Conservation (phyloP, 345 rosid genomes). For the Eucalyptus cloeziana region DNA sequence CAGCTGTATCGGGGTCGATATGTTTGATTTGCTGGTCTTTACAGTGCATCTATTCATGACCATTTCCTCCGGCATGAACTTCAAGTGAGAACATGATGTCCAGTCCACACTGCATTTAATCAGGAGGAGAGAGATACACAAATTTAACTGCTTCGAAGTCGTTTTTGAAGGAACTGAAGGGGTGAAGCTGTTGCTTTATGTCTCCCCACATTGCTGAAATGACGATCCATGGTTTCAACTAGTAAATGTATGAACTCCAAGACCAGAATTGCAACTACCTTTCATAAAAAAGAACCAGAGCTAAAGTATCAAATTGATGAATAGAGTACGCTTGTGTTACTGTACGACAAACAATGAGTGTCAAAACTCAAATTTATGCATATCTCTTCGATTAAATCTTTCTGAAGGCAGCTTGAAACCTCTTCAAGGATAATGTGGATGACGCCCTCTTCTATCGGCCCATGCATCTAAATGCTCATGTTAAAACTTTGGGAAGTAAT, state of each 20-base stretch:
- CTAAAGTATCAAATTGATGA: no score
- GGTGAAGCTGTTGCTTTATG: neutral
- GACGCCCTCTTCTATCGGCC: no score
- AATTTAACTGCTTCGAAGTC: neutral
- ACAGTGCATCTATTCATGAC: constrained; percentile 86
- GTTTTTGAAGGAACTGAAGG: neutral
- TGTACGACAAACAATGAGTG: no score
- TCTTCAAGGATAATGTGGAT: no score
- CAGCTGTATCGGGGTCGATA: constrained; percentile 60
- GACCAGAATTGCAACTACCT: neutral
- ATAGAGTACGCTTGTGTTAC: no score
- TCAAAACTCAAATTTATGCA: no score
- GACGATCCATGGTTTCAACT: constrained; percentile 96
- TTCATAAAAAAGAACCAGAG: no score
- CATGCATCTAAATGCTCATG: no score
- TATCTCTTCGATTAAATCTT: no score
- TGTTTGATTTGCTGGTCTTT: constrained; percentile 81
- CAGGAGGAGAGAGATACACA: neutral
- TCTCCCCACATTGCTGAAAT: constrained; percentile 95
- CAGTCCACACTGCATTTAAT: constrained; percentile 54
- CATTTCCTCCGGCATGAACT: constrained; percentile 98
- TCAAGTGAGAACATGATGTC: constrained; percentile 93
- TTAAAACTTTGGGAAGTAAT: no score
- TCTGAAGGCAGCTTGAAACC: no score
- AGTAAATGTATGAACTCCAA: constrained; percentile 88